Conservation (phyloP, 345 rosid genomes). For the Hibiscus mutabilis region DNA sequence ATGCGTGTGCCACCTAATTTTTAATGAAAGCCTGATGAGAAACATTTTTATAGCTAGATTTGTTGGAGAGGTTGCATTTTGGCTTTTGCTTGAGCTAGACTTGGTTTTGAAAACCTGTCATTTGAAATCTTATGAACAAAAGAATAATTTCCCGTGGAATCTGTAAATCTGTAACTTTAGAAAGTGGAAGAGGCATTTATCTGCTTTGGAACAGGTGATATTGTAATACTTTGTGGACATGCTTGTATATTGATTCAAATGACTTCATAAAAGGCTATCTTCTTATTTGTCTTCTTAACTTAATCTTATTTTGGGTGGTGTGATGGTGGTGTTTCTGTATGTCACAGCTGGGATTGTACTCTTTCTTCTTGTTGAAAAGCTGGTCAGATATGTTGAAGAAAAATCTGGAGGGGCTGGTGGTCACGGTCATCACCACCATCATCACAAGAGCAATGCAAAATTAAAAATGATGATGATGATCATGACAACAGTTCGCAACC, state of each 20-base stretch:
- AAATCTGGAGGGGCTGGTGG: constrained; percentile 48
- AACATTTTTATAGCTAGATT: neutral
- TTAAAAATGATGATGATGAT: constrained; percentile 27
- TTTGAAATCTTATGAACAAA: neutral
- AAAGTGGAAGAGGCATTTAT: neutral
- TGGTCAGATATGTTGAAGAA: constrained; percentile 83
- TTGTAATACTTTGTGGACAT: neutral
- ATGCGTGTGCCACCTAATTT: neutral
- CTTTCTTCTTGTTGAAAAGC: constrained; percentile 88
- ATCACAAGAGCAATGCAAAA: constrained; percentile 47
- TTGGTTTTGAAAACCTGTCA: neutral
- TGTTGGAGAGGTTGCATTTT: neutral
- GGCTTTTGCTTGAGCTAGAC: neutral
- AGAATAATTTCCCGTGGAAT: neutral
- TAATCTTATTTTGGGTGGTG: constrained; percentile 8
- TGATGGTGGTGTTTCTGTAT: constrained; percentile 16
- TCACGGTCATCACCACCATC: constrained; percentile 71
- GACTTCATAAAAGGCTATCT: neutral
- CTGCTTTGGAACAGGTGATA: constrained; percentile 1
- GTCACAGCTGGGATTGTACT: constrained; percentile 89
- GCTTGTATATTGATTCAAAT: neutral
- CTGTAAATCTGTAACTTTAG: neutral
- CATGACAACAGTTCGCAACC: constrained; percentile 24
- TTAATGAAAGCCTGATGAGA: neutral
- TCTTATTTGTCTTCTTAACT: neutral